Conservation (phyloP, 2,329 filamentous ascomycete species). For the Podosphaera xanthii region DNA sequence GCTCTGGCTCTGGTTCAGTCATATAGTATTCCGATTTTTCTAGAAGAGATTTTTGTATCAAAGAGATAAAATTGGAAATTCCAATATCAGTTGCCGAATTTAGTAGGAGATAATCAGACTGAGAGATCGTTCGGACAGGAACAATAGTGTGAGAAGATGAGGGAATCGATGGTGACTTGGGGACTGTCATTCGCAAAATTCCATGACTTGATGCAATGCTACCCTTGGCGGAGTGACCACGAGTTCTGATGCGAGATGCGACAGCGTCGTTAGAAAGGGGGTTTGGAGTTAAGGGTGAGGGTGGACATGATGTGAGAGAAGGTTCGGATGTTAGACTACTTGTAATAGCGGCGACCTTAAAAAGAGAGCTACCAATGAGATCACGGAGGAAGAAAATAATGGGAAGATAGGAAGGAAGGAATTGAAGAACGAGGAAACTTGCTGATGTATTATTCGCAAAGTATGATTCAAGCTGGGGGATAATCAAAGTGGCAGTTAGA, state of each 20-base stretch:
- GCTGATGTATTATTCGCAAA: conserved; percentile 28
- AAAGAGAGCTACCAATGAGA: conserved; percentile 29
- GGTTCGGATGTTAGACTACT: conserved; percentile 12
- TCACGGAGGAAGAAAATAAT: conserved; percentile 34
- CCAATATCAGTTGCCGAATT: conserved; percentile 30
- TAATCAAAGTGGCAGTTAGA: conserved; percentile 31
- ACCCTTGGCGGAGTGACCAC: background rate
- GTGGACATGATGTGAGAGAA: conserved; percentile 7
- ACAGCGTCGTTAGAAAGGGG: conserved; percentile 7
- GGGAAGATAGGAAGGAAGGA: conserved; percentile 30
- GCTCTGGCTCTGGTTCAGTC: conserved; percentile 20
- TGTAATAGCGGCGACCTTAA: conserved; percentile 36
- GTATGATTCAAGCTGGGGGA: conserved; percentile 38
- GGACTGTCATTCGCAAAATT: background rate
- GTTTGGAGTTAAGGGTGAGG: conserved; percentile 3
- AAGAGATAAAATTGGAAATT: conserved; percentile 28
- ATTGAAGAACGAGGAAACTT: conserved; percentile 35
- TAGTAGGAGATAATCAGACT: conserved; percentile 33
- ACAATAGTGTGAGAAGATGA: background rate
- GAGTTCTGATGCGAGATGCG: conserved; percentile 1
- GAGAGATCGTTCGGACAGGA: conserved; percentile 9
- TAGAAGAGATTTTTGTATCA: conserved; percentile 26
- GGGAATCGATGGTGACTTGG: background rate
- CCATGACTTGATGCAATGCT: background rate
- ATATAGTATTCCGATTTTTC: conserved; percentile 25